Evolutionary conservation across 1,284 basidiomycete genomes (phyloP).

Genomic region (Apiotrichum gamsii): DNA sequence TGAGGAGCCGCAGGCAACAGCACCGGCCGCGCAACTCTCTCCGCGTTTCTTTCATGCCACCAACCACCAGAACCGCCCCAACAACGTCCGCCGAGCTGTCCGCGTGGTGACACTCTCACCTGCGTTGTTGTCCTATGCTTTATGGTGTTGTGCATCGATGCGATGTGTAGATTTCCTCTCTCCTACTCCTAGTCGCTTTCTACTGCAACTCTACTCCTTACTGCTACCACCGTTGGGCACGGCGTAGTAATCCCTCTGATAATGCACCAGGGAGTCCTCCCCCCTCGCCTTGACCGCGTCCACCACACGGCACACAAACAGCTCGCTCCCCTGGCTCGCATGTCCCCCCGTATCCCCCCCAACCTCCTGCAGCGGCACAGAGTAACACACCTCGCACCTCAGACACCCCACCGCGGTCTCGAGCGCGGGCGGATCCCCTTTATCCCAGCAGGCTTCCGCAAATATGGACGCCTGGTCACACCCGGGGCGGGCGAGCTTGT

Average conservation of each 20-base stretch:
- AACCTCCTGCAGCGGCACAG: slow-evolving; percentile 19
- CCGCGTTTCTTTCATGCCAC: no score
- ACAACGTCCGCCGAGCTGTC: no score
- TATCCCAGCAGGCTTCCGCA: slow-evolving; percentile 15
- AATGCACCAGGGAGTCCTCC: slow-evolving; percentile 32
- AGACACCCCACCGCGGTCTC: slow-evolving; percentile 21
- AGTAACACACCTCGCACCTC: slow-evolving; percentile 27
- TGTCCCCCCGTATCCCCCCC: slow-evolving; percentile 5
- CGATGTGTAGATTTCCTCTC: no score
- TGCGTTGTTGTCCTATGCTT: no score
- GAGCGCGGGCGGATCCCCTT: slow-evolving; percentile 15
- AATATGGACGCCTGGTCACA: slow-evolving; percentile 30
- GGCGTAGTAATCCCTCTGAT: slow-evolving; percentile 26
- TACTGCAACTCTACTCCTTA: no score
- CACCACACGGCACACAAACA: slow-evolving; percentile 43
- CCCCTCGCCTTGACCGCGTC: slow-evolving; percentile 12
- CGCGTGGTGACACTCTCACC: no score
- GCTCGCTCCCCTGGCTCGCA: slow-evolving; percentile 30
- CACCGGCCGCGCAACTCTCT: no score
- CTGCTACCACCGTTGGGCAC: slow-evolving; percentile 2
- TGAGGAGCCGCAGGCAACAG: no score
- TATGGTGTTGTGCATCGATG: no score
- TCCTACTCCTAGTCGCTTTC: no score
- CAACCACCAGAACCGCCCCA: no score
- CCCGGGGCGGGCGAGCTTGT: slow-evolving; percentile 26